Evolutionary conservation across 169 alveolate species (phyloP), one percentile per base, ranked within the genome.

Genomic region (Besnoitia besnoiti): DNA sequence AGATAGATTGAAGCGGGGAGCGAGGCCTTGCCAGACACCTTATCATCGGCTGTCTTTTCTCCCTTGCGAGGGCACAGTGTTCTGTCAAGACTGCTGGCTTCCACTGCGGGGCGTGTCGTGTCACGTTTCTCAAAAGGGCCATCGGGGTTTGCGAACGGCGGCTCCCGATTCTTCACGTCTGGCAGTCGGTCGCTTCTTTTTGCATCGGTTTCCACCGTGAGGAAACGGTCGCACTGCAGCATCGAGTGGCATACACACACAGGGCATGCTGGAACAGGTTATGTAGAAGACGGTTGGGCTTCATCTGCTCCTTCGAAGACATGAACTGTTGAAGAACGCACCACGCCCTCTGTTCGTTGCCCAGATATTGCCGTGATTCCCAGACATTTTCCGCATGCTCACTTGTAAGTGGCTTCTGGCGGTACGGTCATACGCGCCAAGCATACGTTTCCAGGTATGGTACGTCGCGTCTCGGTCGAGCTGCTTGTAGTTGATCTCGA

Each of bases 71-170:
- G 87, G 59, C 87, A 77, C 59, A 77, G 87, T 2, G 87, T 77
- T 40, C 87, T 37, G 59, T 77, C 87, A 0, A 77, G 87, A 40
- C 40, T 27, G 37, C 87, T 30, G 35, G 7, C 61, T 46, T 49
- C 35, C 84, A 19, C 14, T 79, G 85, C 5, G 12, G 2, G 49
- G 92, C 62, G 62, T 62, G 33, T 88, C 35, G 49, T 30, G 62
- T 61, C n/a, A 61, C 93, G 93, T 77, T 75, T 62, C 87, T 95
- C 96, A 40, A 95, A 95, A 35, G 95, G 96, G 24, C 92, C 92
- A 73, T 95, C 95, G 30, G 95, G 95, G 77, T 95, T 93, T 47
- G 96, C 95, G 50, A 55, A 42, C 12, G 96, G 96, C 33, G 96
- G 95, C 30, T 77, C 90, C 37, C 96, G 42, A 85, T 95, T 95